Base-by-base conservation (phyloP, 805 yeast genomes). In the Ogataea philodendri region DNA sequence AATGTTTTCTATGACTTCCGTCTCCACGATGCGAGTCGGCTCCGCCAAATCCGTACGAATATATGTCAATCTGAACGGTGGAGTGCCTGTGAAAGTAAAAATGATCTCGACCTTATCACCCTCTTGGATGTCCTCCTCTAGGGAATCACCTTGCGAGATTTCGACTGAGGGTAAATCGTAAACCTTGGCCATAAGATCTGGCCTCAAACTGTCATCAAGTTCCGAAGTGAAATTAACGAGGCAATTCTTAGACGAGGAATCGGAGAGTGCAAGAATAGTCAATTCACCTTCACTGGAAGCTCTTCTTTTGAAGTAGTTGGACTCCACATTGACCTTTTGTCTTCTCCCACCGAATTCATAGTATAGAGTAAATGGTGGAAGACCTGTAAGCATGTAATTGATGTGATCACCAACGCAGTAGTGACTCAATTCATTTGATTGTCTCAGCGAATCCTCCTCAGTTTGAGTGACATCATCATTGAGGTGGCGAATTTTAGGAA, bases 371-470 rank as follows among this genome's bases (percentile, higher is more conserved):
- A 87, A 87, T 14, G 96, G 96, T 0, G 95, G 76, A 4, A 74
- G 65, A 2, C 97, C 97, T 10, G 74, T 74, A 44, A 90, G 60
- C 43, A 81, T 74, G 54, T 85, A 85, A 1, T 82, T 70, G 16
- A 93, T 75, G 42, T 84, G 82, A 44, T 90, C 97, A 8, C 98
- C 99, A 17, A 90, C 95, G 71, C 99, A 93, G 52, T 79, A 82
- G 50, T 82, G 74, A 22, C 42, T 48, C 9, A 18, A 18, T 3
- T 28, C 42, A 4, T 35, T 15, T 9, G 9, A 5, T 32, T 33
- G 24, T 25, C 26, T 29, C 15, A 37, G 26, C 14, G 29, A 25
- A 9, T 41, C 49, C 26, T 43, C 42, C n/a, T 55, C 59, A 2
- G 50, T 30, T 22, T 41, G 48, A 7, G 51, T 38, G 61, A 65